These are phyloP conservation scores for Coleophoma eucalyptorum DNA, from an alignment of 2,329 filamentous ascomycete genomes.

Conservation along the genomic window DNA sequence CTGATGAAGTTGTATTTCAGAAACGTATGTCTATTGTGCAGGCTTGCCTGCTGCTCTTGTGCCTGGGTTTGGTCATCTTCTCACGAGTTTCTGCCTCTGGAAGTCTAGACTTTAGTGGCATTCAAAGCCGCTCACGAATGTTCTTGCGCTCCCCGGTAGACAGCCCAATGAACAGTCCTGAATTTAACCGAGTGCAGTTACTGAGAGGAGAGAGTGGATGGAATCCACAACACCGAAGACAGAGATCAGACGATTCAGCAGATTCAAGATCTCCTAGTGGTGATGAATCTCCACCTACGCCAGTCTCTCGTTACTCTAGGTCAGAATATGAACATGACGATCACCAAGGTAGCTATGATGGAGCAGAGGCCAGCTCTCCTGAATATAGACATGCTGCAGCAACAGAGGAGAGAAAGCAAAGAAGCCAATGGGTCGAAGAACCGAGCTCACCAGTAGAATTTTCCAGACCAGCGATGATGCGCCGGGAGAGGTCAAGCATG, in stretches of 20 bases:
- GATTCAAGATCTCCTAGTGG: conserved; percentile 9
- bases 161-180: conserved; percentile 19
- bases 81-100: conserved; percentile 44
- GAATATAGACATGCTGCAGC: too few relatives aligned
- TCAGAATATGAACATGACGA: conserved; percentile 8
- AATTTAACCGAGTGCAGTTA: conserved; percentile 8
- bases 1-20: conserved; percentile 84
- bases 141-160: conserved; percentile 17
- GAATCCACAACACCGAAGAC: conserved; percentile 10
- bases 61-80: conserved; percentile 85
- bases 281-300: conserved; percentile 16
- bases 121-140: conserved; percentile 15
- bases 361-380: neutral
- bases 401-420: too few relatives aligned
- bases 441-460: too few relatives aligned
- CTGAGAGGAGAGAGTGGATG: conserved; percentile 8
- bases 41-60: conserved; percentile 80
- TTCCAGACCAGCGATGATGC: neutral
- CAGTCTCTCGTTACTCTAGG: conserved; percentile 15
- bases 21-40: conserved; percentile 95
- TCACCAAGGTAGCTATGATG: conserved; percentile 5
- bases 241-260: conserved; percentile 10
- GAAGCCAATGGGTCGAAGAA: too few relatives aligned
- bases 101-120: conserved; percentile 17
- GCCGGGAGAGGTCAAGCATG: neutral